Base-by-base conservation (phyloP, 257 asterid species). In the Pogostemon cablin region DNA sequence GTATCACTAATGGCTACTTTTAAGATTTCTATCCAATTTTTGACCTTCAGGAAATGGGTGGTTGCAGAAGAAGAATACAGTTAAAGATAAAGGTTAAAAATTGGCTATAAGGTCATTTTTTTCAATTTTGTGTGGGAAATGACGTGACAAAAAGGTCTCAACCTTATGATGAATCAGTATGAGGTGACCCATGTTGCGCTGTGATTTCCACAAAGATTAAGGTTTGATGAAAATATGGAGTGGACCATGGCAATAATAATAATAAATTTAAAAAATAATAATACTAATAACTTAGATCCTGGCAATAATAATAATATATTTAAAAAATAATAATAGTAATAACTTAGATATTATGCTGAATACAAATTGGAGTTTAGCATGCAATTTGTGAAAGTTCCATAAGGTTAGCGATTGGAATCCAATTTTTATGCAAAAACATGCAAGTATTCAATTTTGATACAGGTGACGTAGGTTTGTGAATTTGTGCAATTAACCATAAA, bases 401-500 rank as follows among this genome's bases (percentile, higher is more conserved):
- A 6, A 42, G 8, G 47, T 42, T 3, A 42, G 8, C 8, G 6
- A 5, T 42, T 3, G 8, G 47, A 5, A 7, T 3, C 2, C 48
- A 43, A 7, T 43, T 43, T 43, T 8, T 25, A 43, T 43, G 9
- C 48, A 43, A 43, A 8, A 20, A 4, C 10, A 25, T 55, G 6
- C 7, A 5, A 7, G 10, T 55, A 25, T 39, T 56, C 62, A 37
- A 34, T 32, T 32, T 56, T 54, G 37, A 34, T 56, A 2, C 1
- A 35, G 25, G 9, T 35, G 8, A 34, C 63, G 35, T 57, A 57
- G 17, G 9, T 57, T 9, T 34, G 17, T 35, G 43, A 57, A 41
- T 20, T 32, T 35, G 63, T 35, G 43, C 43, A 10, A 57, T 57
- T 57, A 35, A 57, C 41, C 43, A 77, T 55, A 56, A 74, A 76